phyloP scores from a whole-genome alignment of 306 rosid genomes.

The Phaseolus lunatus region DNA sequence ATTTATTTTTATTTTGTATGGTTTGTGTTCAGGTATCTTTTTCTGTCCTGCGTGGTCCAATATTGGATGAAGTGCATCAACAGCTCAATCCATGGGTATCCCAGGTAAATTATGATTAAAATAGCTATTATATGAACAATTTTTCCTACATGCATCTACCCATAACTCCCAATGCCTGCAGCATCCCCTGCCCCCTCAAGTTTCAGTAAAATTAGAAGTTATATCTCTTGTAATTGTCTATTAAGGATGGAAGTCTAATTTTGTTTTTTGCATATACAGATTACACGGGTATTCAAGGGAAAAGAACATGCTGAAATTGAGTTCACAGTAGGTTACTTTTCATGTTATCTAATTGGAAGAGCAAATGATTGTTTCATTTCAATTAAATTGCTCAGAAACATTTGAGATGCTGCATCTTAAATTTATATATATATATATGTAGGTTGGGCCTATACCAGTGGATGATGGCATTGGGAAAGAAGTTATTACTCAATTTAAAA shows the following conservation, averaged over 20 bases:
- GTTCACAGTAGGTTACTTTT: constrained; percentile 72
- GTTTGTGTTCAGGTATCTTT: constrained; percentile 48
- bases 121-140: constrained; percentile 13
- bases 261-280: constrained; percentile 53
- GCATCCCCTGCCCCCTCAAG: constrained; percentile 13
- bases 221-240: constrained; percentile 20
- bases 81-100: constrained; percentile 62
- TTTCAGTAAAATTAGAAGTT: constrained; percentile 31
- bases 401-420: constrained; percentile 36
- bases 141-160: neutral
- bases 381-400: constrained; percentile 32
- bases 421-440: constrained; percentile 13
- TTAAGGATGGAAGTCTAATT: constrained; percentile 19
- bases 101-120: constrained; percentile 53
- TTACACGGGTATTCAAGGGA: constrained; percentile 72
- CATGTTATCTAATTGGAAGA: constrained; percentile 22
- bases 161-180: neutral
- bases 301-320: constrained; percentile 98
- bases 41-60: constrained; percentile 59
- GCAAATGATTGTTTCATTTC: constrained; percentile 20
- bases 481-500: constrained; percentile 71
- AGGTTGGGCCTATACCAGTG: constrained; percentile 94
- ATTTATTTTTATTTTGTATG: constrained; percentile 29
- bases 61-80: constrained; percentile 68
- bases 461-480: constrained; percentile 92